Conservation (phyloP, 2,329 filamentous ascomycete genomes). For the Juglanconis oblonga region DNA sequence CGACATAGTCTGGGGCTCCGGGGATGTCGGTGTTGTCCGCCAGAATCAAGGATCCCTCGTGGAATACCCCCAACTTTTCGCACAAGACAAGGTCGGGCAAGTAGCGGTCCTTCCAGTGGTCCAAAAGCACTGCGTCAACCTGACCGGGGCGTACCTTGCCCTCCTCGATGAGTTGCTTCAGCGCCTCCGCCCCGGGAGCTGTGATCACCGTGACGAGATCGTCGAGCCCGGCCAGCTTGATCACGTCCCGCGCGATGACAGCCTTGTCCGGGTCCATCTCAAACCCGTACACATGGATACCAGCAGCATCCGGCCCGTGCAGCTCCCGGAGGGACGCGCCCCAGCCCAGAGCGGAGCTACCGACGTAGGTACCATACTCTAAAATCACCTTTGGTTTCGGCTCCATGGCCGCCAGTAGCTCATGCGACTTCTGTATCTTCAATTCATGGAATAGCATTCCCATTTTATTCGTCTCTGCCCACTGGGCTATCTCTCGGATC, state of each 20-base stretch:
- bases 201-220: constrained; percentile 30
- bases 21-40: constrained; percentile 43
- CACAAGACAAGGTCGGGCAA: constrained; percentile 31
- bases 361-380: constrained; percentile 35
- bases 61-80: constrained; percentile 31
- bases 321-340: constrained; percentile 25
- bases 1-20: constrained; percentile 41
- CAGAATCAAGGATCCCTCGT: constrained; percentile 31
- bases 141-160: constrained; percentile 22
- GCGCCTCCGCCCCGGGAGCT: constrained; percentile 28
- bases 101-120: constrained; percentile 35
- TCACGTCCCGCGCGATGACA: constrained; percentile 28
- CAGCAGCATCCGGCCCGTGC: constrained; percentile 17
- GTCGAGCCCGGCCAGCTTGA: constrained; percentile 32
- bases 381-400: constrained; percentile 29
- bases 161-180: constrained; percentile 25
- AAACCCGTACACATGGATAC: constrained; percentile 31
- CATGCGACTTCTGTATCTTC: constrained; percentile 26
- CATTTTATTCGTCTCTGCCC: no score
- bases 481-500: no score
- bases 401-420: constrained; percentile 22
- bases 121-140: constrained; percentile 35
- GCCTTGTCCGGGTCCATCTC: constrained; percentile 32
- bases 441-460: no score
- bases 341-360: constrained; percentile 33